Conservation (phyloP, 345 rosid genomes). For the Crucihimalaya himalaica region DNA sequence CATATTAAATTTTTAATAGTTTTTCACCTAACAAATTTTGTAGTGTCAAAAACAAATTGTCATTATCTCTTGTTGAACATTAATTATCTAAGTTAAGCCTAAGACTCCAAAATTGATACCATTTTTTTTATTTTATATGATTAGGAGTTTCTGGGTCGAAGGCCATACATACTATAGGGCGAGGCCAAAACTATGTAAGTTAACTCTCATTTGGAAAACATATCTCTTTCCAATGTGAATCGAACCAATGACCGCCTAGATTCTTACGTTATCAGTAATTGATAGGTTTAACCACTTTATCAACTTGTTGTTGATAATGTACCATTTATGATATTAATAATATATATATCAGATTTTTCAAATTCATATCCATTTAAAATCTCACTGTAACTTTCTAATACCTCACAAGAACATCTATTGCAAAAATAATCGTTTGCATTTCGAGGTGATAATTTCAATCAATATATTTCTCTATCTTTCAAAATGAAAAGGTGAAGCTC, state of each 20-base stretch:
- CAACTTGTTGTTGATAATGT: no score
- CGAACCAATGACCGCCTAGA: no score
- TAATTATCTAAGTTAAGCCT: not conserved
- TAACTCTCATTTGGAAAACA: no score
- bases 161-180: no score
- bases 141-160: no score
- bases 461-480: not conserved
- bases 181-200: no score
- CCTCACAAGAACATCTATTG: not conserved
- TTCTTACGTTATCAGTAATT: no score
- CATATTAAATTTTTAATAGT: no score
- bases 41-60: not conserved
- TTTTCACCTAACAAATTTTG: not conserved
- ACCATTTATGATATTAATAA: not conserved
- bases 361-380: not conserved
- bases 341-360: not conserved
- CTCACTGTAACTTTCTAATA: not conserved
- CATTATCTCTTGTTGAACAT: not conserved
- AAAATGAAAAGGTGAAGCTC: not conserved
- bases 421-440: not conserved
- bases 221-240: no score
- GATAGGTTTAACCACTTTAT: no score
- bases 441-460: not conserved
- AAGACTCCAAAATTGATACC: not conserved
- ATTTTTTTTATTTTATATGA: no score